Evolutionary conservation across 2,329 filamentous ascomycete species (phyloP).

Genomic region (Fusarium chaquense): DNA sequence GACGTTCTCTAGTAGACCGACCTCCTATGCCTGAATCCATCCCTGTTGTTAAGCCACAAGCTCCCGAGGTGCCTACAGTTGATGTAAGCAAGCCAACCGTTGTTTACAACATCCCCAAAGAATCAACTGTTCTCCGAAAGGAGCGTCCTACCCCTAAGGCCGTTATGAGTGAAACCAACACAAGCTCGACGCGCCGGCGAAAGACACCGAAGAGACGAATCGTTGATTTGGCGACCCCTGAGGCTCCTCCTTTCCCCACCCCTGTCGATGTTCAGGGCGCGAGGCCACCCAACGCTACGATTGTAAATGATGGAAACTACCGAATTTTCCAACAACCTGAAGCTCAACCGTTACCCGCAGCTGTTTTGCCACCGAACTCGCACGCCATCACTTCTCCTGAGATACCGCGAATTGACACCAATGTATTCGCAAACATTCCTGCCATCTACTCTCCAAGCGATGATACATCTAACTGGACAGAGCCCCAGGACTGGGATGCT

Average conservation of each 20-base stretch:
- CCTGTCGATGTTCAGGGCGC: constrained; percentile 47
- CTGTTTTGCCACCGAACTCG: constrained; percentile 50
- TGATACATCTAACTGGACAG: constrained; percentile 53
- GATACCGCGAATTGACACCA: constrained; percentile 46
- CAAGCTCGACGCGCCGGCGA: constrained; percentile 69
- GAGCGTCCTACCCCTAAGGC: constrained; percentile 66
- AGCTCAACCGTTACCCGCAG: constrained; percentile 51
- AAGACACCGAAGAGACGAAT: constrained; percentile 72
- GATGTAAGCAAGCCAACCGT: constrained; percentile 77
- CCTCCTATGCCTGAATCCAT: constrained; percentile 80
- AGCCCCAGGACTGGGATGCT: constrained; percentile 70
- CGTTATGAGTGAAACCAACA: constrained; percentile 69
- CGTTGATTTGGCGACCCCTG: constrained; percentile 71
- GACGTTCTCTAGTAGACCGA: constrained; percentile 84
- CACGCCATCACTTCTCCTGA: constrained; percentile 42
- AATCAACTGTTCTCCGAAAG: constrained; percentile 68
- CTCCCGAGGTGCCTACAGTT: constrained; percentile 71
- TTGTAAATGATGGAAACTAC: constrained; percentile 55
- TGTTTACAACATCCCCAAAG: constrained; percentile 64
- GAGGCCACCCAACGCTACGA: constrained; percentile 38
- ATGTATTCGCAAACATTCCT: constrained; percentile 37
- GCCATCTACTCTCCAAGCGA: constrained; percentile 34
- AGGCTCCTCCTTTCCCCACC: constrained; percentile 51
- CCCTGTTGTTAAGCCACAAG: constrained; percentile 79
- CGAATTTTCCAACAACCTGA: constrained; percentile 60